Evolutionary conservation across 2,329 filamentous ascomycete species (phyloP).

Genomic region (Diaporthe nobilis): DNA sequence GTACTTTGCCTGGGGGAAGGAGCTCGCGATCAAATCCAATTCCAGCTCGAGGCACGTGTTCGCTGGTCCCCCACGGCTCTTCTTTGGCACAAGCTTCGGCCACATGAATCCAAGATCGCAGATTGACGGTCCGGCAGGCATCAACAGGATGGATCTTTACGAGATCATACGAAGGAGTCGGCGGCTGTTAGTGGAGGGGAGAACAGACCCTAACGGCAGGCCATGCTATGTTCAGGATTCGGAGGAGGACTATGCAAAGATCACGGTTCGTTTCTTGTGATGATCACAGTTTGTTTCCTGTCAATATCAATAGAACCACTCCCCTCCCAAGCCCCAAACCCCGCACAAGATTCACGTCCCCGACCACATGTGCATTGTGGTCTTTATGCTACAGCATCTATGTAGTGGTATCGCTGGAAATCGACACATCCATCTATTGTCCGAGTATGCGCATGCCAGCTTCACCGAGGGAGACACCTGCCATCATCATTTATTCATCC

Average conservation of each 20-base stretch:
- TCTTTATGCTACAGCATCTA: not conserved
- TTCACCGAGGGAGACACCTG: not conserved
- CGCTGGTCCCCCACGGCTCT: not conserved
- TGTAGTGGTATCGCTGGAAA: not conserved
- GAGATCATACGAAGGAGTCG: not conserved
- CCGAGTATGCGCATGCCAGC: too few relatives aligned
- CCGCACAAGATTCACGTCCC: not conserved
- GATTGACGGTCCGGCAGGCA: not conserved
- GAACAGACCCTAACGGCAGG: too few relatives aligned
- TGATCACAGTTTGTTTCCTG: too few relatives aligned
- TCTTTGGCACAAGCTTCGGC: not conserved
- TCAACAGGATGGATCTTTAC: not conserved
- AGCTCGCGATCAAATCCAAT: not conserved
- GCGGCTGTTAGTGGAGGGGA: too few relatives aligned
- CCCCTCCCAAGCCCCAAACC: not conserved
- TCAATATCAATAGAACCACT: not conserved
- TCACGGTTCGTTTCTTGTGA: not conserved
- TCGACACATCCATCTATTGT: not conserved
- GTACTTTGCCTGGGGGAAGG: too few relatives aligned
- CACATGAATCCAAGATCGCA: not conserved
- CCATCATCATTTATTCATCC: not conserved
- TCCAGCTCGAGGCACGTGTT: not conserved
- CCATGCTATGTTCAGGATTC: too few relatives aligned
- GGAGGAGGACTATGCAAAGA: too few relatives aligned
- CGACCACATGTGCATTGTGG: not conserved